Evolutionary conservation across 306 rosid genomes (phyloP), one percentile per base, ranked within the genome.

Genomic region (Castanea crenata): DNA sequence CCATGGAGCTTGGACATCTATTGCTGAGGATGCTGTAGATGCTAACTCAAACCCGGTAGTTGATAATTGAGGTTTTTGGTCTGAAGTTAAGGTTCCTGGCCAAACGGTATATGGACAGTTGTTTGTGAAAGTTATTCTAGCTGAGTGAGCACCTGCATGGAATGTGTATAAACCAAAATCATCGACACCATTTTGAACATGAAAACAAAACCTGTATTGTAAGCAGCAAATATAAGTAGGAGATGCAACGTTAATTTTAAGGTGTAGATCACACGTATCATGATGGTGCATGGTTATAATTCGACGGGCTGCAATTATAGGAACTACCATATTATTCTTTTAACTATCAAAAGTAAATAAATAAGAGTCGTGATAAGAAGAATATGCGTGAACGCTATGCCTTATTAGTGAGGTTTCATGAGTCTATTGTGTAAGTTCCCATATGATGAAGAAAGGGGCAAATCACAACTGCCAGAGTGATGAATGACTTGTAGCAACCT

Each of bases 51-150:
- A 86, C 6, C 89, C 89, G 2, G 87, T 86, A 31, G 79, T 38
- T 23, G 87, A 58, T 31, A 78, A 46, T 51, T 80, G 87, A 10
- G 84, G 84, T 41, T 27, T 76, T 8, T 75, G 75, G 5, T 13
- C 74, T 19, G 85, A 70, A 10, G 87, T 80, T 61, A 80, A 76
- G 71, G 77, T 72, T 56, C 78, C 89, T 2, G 87, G 89, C 89
- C 89, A 86, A 6, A 86, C 46, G 19, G 85, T 55, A 63, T 19
- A 55, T 8, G 74, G 57, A 52, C 89, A 83, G 1, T 86, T 86
- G 77, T 83, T 86, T 55, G 10, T 75, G 23, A 86, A 32, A 13
- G 79, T 67, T 62, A 86, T 59, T 19, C 69, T 78, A 49, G 80
- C 86, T 8, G 86, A 67, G 7, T 82, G 62, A 5, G 61, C 15